phyloP scores from a whole-genome alignment of 202 grass and related monocot genomes.

The Schoenoplectus triqueter region DNA sequence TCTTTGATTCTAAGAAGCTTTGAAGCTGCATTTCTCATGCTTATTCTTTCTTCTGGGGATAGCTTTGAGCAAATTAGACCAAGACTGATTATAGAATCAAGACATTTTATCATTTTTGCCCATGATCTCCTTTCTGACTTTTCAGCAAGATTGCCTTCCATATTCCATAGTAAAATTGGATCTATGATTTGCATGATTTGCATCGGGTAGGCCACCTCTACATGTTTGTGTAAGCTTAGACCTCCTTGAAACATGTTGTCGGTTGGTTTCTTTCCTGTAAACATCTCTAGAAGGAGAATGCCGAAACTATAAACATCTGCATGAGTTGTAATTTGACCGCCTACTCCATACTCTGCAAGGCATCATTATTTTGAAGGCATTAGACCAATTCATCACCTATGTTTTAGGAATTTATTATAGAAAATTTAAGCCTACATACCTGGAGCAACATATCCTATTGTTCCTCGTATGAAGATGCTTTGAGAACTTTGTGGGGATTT shows the following conservation, averaged over 20 bases:
- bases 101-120: not conserved
- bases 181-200: conserved; percentile 41
- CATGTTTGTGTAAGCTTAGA: conserved; percentile 35
- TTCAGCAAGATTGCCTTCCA: not conserved
- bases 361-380: conserved; percentile 1
- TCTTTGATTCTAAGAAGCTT: not conserved
- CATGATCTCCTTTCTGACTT: not conserved
- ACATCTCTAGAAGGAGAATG: conserved; percentile 43
- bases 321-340: not conserved
- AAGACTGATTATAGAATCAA: conserved; percentile 31
- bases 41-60: conserved; percentile 30
- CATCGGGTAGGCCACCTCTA: conserved; percentile 33
- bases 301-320: conserved; percentile 51
- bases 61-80: conserved; percentile 47
- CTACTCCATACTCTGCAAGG: conserved; percentile 45
- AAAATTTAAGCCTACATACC: conserved; percentile 9
- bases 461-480: conserved; percentile 23
- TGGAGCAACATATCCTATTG: conserved; percentile 40
- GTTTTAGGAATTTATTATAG: not conserved
- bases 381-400: not conserved
- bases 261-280: conserved; percentile 36
- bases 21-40: conserved; percentile 34
- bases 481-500: not conserved
- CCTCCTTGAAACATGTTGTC: conserved; percentile 35
- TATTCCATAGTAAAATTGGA: conserved; percentile 16